Conservation (phyloP, 345 rosid species). For the Lagerstroemia speciosa region DNA sequence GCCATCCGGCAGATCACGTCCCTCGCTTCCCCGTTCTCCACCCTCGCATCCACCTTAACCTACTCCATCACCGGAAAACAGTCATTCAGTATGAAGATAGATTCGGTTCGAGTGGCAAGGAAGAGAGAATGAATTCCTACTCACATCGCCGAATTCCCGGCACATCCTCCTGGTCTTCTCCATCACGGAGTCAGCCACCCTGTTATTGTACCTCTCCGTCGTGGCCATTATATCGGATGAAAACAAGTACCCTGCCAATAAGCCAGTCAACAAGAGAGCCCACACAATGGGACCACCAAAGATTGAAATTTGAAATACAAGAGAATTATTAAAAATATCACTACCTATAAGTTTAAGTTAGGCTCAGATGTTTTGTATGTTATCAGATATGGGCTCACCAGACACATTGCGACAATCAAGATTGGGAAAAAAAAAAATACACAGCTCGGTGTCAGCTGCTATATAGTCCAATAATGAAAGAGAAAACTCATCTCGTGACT, state of each 20-base stretch:
- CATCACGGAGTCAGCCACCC: slow-evolving; percentile 29
- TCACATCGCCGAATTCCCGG: slow-evolving; percentile 16
- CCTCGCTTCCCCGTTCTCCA: slow-evolving; percentile 42
- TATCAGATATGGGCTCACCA: no score
- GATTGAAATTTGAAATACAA: no score
- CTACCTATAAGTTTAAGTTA: no score
- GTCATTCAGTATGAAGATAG: background rate
- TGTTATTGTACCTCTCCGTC: slow-evolving; percentile 33
- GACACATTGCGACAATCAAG: no score
- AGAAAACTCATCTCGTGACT: no score
- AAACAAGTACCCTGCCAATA: slow-evolving; percentile 30
- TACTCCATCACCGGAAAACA: background rate
- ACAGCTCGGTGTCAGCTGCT: no score
- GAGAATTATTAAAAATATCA: no score
- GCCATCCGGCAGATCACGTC: slow-evolving; percentile 44
- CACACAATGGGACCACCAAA: no score
- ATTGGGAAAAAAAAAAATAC: no score
- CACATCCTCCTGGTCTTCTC: slow-evolving; percentile 39
- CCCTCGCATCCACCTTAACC: slow-evolving; percentile 35
- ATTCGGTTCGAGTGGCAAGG: background rate
- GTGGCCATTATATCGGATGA: slow-evolving; percentile 35
- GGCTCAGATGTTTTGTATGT: no score
- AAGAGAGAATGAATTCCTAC: slow-evolving; percentile 4
- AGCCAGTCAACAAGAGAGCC: no score
- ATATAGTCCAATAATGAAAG: no score